Evolutionary conservation across 2,329 filamentous ascomycete genomes (phyloP).

Genomic region (Sporothrix globosa): DNA sequence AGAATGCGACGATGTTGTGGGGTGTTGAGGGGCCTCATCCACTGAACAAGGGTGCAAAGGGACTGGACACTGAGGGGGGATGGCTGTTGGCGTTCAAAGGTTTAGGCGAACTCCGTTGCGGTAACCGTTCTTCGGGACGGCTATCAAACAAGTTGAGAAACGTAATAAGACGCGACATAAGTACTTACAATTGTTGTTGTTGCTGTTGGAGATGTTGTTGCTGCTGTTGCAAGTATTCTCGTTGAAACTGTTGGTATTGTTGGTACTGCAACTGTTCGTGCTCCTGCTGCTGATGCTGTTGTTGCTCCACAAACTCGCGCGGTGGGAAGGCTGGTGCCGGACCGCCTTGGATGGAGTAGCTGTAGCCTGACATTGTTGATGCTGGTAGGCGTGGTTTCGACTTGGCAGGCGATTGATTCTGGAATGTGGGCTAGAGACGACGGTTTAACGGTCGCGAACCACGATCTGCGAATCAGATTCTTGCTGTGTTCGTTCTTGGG

Average conservation of each 20-base stretch:
- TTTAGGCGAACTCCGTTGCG: slow-evolving; percentile 9
- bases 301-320: slow-evolving; percentile 41
- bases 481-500: background rate
- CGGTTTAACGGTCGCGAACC: background rate
- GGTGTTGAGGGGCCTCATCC: slow-evolving; percentile 27
- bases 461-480: background rate
- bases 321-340: slow-evolving; percentile 42
- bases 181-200: slow-evolving; percentile 14
- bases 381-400: background rate
- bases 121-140: background rate
- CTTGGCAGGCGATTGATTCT: background rate
- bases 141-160: background rate
- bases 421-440: slow-evolving; percentile 1
- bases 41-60: slow-evolving; percentile 6
- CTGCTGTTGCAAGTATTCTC: slow-evolving; percentile 13
- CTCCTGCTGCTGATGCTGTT: slow-evolving; percentile 34
- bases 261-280: slow-evolving; percentile 30
- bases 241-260: slow-evolving; percentile 22
- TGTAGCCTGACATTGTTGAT: slow-evolving; percentile 39
- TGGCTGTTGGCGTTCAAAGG: background rate
- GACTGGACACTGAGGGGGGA: background rate
- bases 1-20: slow-evolving; percentile 28
- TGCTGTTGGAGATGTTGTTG: slow-evolving; percentile 21
- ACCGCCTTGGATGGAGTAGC: slow-evolving; percentile 46
- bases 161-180: background rate